A percentile compares a stretch with the other conserved stretches of the same genome.
phyloP scores from a whole-genome alignment of 371 early-diverging fungal genomes.

The Circinella umbellata region DNA sequence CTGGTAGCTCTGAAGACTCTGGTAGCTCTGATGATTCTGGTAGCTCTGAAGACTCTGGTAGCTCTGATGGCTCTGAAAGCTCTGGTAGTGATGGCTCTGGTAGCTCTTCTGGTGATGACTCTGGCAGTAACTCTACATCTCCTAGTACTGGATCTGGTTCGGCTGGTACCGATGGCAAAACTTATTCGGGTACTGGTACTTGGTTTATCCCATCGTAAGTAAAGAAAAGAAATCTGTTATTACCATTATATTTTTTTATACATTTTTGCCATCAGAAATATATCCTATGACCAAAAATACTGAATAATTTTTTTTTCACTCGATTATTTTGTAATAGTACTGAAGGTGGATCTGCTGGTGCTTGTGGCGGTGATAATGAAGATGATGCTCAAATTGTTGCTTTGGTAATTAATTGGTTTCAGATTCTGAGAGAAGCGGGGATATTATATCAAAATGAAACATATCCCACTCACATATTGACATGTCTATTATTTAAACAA shows the following conservation, averaged over 20 bases:
- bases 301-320: too few species aligned
- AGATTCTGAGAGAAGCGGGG: neutral
- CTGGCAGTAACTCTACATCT: too few species aligned
- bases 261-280: too few species aligned
- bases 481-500: neutral
- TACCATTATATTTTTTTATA: too few species aligned
- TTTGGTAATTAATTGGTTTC: conserved; percentile 18
- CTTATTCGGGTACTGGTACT: conserved; percentile 30
- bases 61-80: neutral
- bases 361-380: conserved; percentile 28
- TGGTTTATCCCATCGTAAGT: conserved; percentile 29
- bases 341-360: conserved; percentile 33
- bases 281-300: too few species aligned
- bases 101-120: neutral
- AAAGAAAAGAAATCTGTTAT: too few species aligned
- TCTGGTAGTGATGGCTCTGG: neutral
- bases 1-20: neutral
- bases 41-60: neutral
- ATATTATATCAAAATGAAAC: neutral
- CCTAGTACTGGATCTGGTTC: conserved; percentile 1
- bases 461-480: neutral
- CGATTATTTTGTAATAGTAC: neutral
- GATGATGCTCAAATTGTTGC: conserved; percentile 32
- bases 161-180: conserved; percentile 3
- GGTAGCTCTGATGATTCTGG: neutral